Evolutionary conservation across 768 basidiomycete species (phyloP).

Genomic region (Amanita rimosa): DNA sequence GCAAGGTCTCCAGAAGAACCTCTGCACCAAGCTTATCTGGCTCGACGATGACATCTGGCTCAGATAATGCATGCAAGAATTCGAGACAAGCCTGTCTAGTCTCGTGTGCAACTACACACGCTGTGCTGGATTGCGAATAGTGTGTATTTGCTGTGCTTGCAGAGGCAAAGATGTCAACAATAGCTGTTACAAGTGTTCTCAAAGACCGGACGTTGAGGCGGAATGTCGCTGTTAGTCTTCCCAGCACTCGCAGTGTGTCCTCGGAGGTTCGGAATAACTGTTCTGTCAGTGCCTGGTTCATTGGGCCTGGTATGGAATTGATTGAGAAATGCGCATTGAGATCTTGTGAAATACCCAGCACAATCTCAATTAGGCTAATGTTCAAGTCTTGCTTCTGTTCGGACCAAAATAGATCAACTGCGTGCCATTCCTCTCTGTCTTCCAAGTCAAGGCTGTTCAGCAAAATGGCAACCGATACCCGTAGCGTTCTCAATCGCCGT

Average conservation of each 20-base stretch:
- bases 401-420: conserved; percentile 49
- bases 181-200: conserved; percentile 28
- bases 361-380: conserved; percentile 42
- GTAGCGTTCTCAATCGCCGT: conserved; percentile 43
- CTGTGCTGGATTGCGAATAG: conserved; percentile 26
- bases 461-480: conserved; percentile 53
- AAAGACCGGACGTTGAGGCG: conserved; percentile 40
- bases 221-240: conserved; percentile 32
- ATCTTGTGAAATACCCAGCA: conserved; percentile 38
- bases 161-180: conserved; percentile 47
- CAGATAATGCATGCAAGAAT: conserved; percentile 31
- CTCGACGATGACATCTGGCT: conserved; percentile 18
- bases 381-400: conserved; percentile 47
- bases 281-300: conserved; percentile 32
- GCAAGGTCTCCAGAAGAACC: conserved; percentile 42
- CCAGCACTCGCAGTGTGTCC: conserved; percentile 43
- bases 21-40: conserved; percentile 30
- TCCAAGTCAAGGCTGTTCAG: conserved; percentile 35
- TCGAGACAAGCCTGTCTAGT: conserved; percentile 41
- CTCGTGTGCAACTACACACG: conserved; percentile 29
- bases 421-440: conserved; percentile 43
- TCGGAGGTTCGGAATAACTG: conserved; percentile 43
- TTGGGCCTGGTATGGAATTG: conserved; percentile 18
- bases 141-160: conserved; percentile 32
- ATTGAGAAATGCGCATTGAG: conserved; percentile 42